A percentile compares a stretch with the other conserved stretches of the same genome.
These are phyloP conservation scores for Craterostigma plantagineum DNA, from an alignment of 257 asterid species.

Conservation along the genomic window DNA sequence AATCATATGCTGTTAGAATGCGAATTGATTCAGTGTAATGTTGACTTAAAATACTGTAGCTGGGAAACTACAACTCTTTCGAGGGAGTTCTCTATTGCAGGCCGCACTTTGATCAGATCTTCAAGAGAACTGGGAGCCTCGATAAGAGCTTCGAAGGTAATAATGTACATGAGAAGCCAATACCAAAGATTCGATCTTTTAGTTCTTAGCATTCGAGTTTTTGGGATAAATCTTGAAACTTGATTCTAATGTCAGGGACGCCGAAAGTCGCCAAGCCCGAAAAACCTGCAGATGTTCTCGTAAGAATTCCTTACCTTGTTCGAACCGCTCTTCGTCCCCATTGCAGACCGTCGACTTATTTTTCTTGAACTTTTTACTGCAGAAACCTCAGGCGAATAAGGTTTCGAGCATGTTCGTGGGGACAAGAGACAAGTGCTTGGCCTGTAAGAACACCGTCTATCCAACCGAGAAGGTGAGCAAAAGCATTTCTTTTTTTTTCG, in stretches of 20 bases:
- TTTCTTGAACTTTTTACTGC: constrained; percentile 1
- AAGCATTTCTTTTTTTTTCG: no score
- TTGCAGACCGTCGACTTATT: neutral
- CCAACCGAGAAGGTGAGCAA: constrained; percentile 79
- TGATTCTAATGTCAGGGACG: constrained; percentile 75
- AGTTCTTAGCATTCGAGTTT: no score
- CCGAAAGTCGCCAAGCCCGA: constrained; percentile 85
- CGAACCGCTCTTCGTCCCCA: no score
- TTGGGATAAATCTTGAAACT: no score
- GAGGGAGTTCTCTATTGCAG: constrained; percentile 98
- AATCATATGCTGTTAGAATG: no score
- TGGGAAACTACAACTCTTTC: constrained; percentile 83
- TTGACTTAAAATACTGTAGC: no score
- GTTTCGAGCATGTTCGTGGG: constrained; percentile 8
- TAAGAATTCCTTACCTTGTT: constrained; percentile 8
- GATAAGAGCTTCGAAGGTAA: constrained; percentile 95
- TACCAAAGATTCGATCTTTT: no score
- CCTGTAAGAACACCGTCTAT: constrained; percentile 8
- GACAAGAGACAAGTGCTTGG: constrained; percentile 6
- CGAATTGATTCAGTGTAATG: constrained; percentile 1
- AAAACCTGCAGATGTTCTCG: constrained; percentile 49
- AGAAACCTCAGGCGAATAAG: constrained; percentile 6
- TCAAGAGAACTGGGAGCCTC: constrained; percentile 89
- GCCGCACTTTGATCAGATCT: constrained; percentile 98
- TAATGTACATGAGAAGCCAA: no score